Evolutionary conservation across 495 filamentous ascomycete species (phyloP).

Genomic region (Daldinia caldariorum): DNA sequence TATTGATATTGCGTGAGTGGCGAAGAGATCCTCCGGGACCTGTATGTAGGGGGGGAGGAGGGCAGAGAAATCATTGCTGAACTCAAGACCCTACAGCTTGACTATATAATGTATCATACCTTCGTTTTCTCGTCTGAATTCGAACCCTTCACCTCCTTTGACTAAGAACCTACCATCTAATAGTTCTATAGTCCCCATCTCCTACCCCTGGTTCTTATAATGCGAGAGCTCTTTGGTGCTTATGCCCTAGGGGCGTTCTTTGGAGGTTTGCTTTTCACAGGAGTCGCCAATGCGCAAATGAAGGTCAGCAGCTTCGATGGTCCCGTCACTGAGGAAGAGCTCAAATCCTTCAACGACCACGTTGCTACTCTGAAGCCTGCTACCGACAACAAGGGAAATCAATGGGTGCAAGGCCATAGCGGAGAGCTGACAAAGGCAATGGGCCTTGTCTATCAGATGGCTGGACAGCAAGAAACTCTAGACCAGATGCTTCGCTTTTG

Average conservation of each 20-base stretch:
- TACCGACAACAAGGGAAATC: conserved; percentile 21
- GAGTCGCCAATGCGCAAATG: conserved; percentile 16
- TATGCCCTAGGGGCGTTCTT: background rate
- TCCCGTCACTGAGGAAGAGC: conserved; percentile 25
- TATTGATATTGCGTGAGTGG: background rate
- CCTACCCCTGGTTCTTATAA: background rate
- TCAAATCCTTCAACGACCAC: conserved; percentile 36
- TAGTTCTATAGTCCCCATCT: background rate
- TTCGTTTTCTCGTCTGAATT: background rate
- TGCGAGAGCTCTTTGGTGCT: background rate
- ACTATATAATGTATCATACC: background rate
- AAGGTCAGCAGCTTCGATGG: conserved; percentile 39
- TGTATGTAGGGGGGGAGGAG: too few relatives aligned
- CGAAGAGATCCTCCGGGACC: background rate
- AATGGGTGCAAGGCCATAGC: conserved; percentile 36
- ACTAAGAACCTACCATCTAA: background rate
- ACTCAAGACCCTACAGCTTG: background rate
- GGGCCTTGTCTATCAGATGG: conserved; percentile 32
- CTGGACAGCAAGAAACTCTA: conserved; percentile 28
- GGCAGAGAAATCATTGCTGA: too few relatives aligned
- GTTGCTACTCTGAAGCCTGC: conserved; percentile 25
- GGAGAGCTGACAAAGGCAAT: conserved; percentile 35
- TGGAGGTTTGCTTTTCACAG: background rate
- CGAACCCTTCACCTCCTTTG: background rate
- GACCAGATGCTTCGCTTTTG: conserved; percentile 37